Percentiles rank a stretch among this genome's conserved stretches.
phyloP scores from a whole-genome alignment of 1,284 basidiomycete species.

The Melampsora americana region DNA sequence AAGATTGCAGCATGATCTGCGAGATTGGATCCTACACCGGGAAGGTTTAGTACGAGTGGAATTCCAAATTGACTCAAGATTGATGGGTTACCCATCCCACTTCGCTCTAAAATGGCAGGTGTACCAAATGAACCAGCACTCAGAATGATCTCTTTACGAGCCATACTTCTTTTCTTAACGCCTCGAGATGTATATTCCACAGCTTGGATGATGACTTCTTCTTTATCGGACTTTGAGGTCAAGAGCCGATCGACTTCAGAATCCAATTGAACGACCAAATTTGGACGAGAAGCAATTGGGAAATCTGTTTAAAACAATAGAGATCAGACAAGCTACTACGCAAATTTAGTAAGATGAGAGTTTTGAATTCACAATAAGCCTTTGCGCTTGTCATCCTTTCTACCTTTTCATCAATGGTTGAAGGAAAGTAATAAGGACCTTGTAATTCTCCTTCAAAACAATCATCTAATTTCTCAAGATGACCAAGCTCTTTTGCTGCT shows the following conservation, averaged over 20 bases:
- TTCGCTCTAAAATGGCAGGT: slow-evolving; percentile 50
- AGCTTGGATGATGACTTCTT: slow-evolving; percentile 1
- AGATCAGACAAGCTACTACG: not conserved
- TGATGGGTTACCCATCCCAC: slow-evolving; percentile 48
- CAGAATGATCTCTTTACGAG: slow-evolving; percentile 48
- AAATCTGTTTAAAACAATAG: slow-evolving; percentile 8
- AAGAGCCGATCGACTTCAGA: slow-evolving; percentile 24
- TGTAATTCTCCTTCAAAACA: slow-evolving; percentile 15
- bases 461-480: not conserved
- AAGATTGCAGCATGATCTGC: slow-evolving; percentile 45
- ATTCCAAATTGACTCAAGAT: slow-evolving; percentile 45
- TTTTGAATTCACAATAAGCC: slow-evolving; percentile 35
- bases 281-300: slow-evolving; percentile 17
- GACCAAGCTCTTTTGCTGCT: slow-evolving; percentile 2
- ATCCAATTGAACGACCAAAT: slow-evolving; percentile 15
- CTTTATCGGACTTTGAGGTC: slow-evolving; percentile 10
- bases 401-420: slow-evolving; percentile 23
- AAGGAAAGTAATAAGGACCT: slow-evolving; percentile 33
- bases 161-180: slow-evolving; percentile 35
- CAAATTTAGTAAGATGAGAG: not conserved
- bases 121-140: slow-evolving; percentile 50
- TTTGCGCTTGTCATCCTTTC: slow-evolving; percentile 36
- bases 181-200: slow-evolving; percentile 30
- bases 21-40: slow-evolving; percentile 47
- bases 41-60: slow-evolving; percentile 44